These are phyloP conservation scores for Ilyonectria destructans DNA, from an alignment of 2,329 filamentous ascomycete genomes.

Conservation along the genomic window DNA sequence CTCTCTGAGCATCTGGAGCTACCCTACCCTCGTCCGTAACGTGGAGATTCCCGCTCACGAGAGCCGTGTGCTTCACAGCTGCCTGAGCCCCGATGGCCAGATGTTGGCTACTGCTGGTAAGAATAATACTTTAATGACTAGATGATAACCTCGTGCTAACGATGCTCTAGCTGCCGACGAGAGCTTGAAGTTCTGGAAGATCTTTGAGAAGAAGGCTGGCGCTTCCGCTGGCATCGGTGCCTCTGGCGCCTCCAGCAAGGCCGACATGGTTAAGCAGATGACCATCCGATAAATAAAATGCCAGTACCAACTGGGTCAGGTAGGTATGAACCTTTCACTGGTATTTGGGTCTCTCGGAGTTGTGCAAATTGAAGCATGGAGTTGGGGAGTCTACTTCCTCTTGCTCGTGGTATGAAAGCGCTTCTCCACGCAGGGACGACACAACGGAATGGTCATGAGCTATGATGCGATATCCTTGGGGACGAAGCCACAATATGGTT, in stretches of 20 bases:
- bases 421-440: slow-evolving; percentile 61
- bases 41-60: slow-evolving; percentile 98
- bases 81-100: slow-evolving; percentile 96
- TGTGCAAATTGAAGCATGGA: slow-evolving; percentile 69
- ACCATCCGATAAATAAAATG: slow-evolving; percentile 82
- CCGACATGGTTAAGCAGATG: slow-evolving; percentile 94
- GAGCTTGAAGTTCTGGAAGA: slow-evolving; percentile 99
- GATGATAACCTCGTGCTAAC: slow-evolving; percentile 27
- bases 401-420: slow-evolving; percentile 67
- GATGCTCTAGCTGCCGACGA: slow-evolving; percentile 83
- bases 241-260: slow-evolving; percentile 82
- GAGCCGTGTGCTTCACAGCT: slow-evolving; percentile 96
- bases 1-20: slow-evolving; percentile 99
- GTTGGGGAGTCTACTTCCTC: slow-evolving; percentile 63
- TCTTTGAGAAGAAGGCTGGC: slow-evolving; percentile 98
- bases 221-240: slow-evolving; percentile 75
- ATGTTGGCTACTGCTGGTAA: slow-evolving; percentile 94
- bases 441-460: slow-evolving; percentile 50
- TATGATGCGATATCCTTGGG: slow-evolving; percentile 40
- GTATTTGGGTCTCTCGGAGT: slow-evolving; percentile 59
- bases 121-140: slow-evolving; percentile 44
- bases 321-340: slow-evolving; percentile 65
- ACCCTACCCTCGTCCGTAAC: slow-evolving; percentile 96
- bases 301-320: slow-evolving; percentile 54
- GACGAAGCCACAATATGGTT: slow-evolving; percentile 21